Evolutionary conservation across 148 eudicot species (phyloP), one percentile per base, ranked within the genome.

Genomic region (Heliamphora exappendiculata): DNA sequence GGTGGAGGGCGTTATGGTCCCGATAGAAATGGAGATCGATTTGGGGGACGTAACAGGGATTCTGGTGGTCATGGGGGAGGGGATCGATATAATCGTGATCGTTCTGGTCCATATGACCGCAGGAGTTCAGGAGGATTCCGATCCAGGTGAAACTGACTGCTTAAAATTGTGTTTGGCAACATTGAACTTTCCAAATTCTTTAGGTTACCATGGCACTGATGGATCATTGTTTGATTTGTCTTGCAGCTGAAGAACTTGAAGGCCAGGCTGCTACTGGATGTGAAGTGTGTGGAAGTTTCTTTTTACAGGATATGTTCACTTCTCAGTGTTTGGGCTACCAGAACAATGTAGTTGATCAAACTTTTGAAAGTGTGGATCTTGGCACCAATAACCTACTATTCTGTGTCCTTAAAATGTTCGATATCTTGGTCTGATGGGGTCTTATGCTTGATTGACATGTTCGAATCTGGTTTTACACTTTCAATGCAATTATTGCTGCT

Each of bases 21-120:
- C 58, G 97, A 92, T 72, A 86, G 98, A 70, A 86, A 85, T 82
- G 93, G 93, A 65, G 93, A 90, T 70, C 88, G 93, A 26, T 80
- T 68, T 74, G 81, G 96, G 36, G 94, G 93, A 20, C 86, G 91
- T 42, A 85, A 78, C 76, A 83, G 93, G 77, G 94, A 88, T 76
- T 78, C 85, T 80, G 95, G 93, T 78, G 85, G 97, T 64, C 84
- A 86, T 82, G 95, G 98, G 53, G 89, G 91, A 71, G 79, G 87
- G 60, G 98, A 94, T 34, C 84, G 89, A 47, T 89, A 87, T 71
- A 77, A 78, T 51, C 98, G 98, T 83, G 98, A 94, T 70, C 97
- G 98, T 62, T 82, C 95, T 79, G 98, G 98, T 47, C 98, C 98
- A 7, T 94, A 94, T 75, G 95, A 92, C 20, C 91, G 97, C 44